These are phyloP conservation scores for Colletotrichum lupini DNA, from an alignment of 2,329 filamentous ascomycete genomes.

Conservation along the genomic window DNA sequence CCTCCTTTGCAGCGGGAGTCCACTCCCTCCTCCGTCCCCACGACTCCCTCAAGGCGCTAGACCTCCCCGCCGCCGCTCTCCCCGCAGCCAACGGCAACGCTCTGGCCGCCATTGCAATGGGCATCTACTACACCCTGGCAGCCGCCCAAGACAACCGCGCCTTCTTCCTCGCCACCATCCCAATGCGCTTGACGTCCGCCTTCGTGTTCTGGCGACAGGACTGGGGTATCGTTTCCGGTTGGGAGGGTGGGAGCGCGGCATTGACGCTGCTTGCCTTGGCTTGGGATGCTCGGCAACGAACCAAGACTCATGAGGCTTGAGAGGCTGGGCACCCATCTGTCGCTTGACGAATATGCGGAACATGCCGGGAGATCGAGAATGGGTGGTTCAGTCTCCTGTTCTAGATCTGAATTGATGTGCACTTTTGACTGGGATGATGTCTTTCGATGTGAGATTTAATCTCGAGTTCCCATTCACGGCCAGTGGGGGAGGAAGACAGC, in stretches of 20 bases:
- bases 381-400: not conserved
- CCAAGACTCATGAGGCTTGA: not conserved
- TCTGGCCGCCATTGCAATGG: slow-evolving; percentile 46
- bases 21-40: slow-evolving; percentile 8
- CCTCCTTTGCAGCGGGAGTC: slow-evolving; percentile 38
- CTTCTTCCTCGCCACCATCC: slow-evolving; percentile 45
- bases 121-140: slow-evolving; percentile 45
- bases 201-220: slow-evolving; percentile 42
- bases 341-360: not conserved
- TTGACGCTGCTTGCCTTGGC: slow-evolving; percentile 1
- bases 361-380: not conserved
- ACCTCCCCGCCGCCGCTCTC: slow-evolving; percentile 26
- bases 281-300: not conserved
- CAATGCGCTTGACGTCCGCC: slow-evolving; percentile 44
- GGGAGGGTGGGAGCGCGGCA: slow-evolving; percentile 43
- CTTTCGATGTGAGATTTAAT: not conserved
- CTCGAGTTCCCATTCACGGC: not conserved
- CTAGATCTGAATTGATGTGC: not conserved
- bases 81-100: slow-evolving; percentile 35
- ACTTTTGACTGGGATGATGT: not conserved
- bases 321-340: not conserved
- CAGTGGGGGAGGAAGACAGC: not conserved
- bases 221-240: slow-evolving; percentile 41
- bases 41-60: not conserved
- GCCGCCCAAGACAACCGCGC: slow-evolving; percentile 45